Conservation (phyloP, 805 yeast genomes). For the Henningerozyma blattae region DNA sequence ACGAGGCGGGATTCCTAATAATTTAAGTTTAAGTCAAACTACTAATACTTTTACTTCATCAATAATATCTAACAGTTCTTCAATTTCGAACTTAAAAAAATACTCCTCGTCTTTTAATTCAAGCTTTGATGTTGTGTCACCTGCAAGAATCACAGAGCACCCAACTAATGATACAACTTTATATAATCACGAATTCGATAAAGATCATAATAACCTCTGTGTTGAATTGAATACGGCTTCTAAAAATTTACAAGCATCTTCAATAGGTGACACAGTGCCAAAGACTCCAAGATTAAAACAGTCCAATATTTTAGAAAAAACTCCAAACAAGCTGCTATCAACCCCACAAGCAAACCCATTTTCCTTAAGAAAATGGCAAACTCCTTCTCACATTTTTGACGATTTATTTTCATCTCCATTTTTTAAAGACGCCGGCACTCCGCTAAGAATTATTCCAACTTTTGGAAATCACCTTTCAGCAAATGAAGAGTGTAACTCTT, state of each 20-base stretch:
- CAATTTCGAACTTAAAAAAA: constrained; percentile 14
- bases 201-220: neutral
- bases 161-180: neutral
- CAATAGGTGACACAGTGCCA: neutral
- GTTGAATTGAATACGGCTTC: neutral
- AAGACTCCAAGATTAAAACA: constrained; percentile 15
- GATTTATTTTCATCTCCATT: constrained; percentile 23
- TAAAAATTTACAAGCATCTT: neutral
- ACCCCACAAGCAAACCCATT: constrained; percentile 17
- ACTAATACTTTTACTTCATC: neutral
- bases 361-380: constrained; percentile 20
- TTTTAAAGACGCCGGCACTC: constrained; percentile 16
- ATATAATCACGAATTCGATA: neutral
- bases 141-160: constrained; percentile 1
- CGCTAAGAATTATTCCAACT: constrained; percentile 9
- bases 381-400: constrained; percentile 24
- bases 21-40: neutral
- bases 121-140: constrained; percentile 22
- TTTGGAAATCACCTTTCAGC: constrained; percentile 3
- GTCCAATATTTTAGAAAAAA: constrained; percentile 10
- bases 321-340: constrained; percentile 12
- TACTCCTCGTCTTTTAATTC: constrained; percentile 25
- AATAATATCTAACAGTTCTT: constrained; percentile 1
- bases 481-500: no score
- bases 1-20: no score